These are phyloP conservation scores for Avena sativa DNA, from an alignment of 176 grass and related monocot species.

Conservation along the genomic window DNA sequence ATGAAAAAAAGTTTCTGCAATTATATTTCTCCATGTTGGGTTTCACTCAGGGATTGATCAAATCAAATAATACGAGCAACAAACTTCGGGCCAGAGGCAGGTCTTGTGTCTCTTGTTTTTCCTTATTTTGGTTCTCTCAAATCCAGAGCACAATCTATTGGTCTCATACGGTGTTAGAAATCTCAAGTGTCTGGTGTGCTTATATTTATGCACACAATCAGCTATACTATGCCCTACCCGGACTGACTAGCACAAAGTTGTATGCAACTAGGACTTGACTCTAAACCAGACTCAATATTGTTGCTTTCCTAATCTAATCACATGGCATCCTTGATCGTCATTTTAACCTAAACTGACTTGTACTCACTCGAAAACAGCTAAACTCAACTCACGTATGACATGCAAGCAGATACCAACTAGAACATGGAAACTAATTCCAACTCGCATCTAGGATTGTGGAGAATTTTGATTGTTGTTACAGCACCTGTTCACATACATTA, in stretches of 20 bases:
- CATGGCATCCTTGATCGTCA: neutral
- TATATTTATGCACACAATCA: neutral
- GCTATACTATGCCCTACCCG: neutral
- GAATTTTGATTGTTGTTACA: neutral
- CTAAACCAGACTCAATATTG: neutral
- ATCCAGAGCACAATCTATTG: neutral
- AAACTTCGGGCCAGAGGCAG: neutral
- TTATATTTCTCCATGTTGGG: neutral
- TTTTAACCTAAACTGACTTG: neutral
- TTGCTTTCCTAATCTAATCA: neutral
- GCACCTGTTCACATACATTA: neutral
- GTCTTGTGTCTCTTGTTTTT: neutral
- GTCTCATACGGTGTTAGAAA: neutral
- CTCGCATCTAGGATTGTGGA: neutral
- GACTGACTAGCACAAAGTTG: neutral
- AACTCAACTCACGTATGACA: neutral
- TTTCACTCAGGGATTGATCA: neutral
- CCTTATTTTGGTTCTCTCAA: neutral
- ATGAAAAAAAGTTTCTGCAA: neutral
- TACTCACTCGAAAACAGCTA: neutral
- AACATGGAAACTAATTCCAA: conserved; percentile 1
- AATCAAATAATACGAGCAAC: neutral
- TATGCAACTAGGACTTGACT: neutral
- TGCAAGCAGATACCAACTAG: neutral
- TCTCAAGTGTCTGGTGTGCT: neutral